These are phyloP conservation scores for Hyphodiscus hymeniophilus DNA, from an alignment of 495 filamentous ascomycete species.

Conservation along the genomic window DNA sequence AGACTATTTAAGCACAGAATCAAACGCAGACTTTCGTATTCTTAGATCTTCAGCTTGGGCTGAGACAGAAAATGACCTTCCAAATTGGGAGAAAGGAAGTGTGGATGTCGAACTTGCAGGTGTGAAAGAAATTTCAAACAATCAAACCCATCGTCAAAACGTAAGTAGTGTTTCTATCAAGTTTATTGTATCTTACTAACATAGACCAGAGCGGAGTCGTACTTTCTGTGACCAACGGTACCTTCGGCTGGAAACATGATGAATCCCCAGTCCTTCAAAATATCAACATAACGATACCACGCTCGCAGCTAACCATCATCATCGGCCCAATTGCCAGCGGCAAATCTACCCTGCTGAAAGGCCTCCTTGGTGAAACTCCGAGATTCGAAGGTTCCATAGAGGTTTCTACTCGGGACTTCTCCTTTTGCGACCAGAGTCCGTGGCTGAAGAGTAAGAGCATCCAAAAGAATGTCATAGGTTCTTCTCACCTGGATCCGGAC, in stretches of 20 bases:
- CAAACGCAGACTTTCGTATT: conserved; percentile 23
- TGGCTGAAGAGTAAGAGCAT: conserved; percentile 53
- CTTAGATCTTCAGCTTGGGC: too few species aligned
- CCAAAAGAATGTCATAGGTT: conserved; percentile 47
- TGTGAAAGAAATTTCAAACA: too few species aligned
- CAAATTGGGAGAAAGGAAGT: too few species aligned
- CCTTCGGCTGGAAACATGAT: conserved; percentile 10
- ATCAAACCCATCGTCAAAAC: too few species aligned
- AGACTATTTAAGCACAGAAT: conserved; percentile 28
- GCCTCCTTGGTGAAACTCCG: conserved; percentile 41
- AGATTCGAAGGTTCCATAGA: conserved; percentile 13
- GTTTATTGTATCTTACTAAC: too few species aligned
- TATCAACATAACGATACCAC: conserved; percentile 46
- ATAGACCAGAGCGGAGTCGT: too few species aligned
- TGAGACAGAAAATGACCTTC: too few species aligned
- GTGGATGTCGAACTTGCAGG: too few species aligned
- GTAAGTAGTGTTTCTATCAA: too few species aligned
- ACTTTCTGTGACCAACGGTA: conserved; percentile 27
- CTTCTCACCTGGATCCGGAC: conserved; percentile 41
- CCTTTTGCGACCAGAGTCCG: conserved; percentile 33
- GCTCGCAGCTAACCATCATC: conserved; percentile 45
- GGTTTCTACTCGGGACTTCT: conserved; percentile 12
- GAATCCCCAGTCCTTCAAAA: conserved; percentile 46
- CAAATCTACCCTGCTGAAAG: conserved; percentile 41
- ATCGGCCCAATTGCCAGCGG: conserved; percentile 44